Conservation (phyloP, 2,329 filamentous ascomycete genomes). For the Ceratocystis eucalypticola region DNA sequence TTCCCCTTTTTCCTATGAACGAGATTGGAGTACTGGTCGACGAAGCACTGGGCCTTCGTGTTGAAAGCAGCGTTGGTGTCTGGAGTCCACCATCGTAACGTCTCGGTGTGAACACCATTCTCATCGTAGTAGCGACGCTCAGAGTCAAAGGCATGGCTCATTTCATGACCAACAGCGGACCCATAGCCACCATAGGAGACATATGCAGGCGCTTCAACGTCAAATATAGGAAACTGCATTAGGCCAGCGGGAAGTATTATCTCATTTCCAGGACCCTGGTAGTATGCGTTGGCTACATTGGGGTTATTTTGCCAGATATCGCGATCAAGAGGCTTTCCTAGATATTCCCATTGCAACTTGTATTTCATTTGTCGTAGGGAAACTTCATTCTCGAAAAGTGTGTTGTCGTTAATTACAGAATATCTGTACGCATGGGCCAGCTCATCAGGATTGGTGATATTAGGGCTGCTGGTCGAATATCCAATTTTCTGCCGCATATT, state of each 20-base stretch:
- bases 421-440: slow-evolving; percentile 44
- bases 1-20: neutral
- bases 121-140: slow-evolving; percentile 51
- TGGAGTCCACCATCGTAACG: slow-evolving; percentile 45
- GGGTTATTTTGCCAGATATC: slow-evolving; percentile 48
- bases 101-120: slow-evolving; percentile 46
- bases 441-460: slow-evolving; percentile 44
- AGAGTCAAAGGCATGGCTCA: slow-evolving; percentile 58
- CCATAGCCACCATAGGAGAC: slow-evolving; percentile 58
- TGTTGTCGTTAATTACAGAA: slow-evolving; percentile 36
- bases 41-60: slow-evolving; percentile 48
- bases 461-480: slow-evolving; percentile 48
- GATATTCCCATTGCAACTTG: slow-evolving; percentile 39
- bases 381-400: slow-evolving; percentile 46
- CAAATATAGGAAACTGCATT: slow-evolving; percentile 55
- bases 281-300: slow-evolving; percentile 52
- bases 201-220: slow-evolving; percentile 48
- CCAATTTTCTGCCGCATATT: slow-evolving; percentile 57
- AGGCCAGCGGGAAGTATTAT: slow-evolving; percentile 58
- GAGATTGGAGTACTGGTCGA: slow-evolving; percentile 44
- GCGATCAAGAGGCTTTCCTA: slow-evolving; percentile 47
- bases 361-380: slow-evolving; percentile 37
- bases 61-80: slow-evolving; percentile 44
- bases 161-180: slow-evolving; percentile 52
- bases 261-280: slow-evolving; percentile 50